These are phyloP conservation scores for Cicer bijugum DNA, from an alignment of 306 rosid species.

Conservation along the genomic window DNA sequence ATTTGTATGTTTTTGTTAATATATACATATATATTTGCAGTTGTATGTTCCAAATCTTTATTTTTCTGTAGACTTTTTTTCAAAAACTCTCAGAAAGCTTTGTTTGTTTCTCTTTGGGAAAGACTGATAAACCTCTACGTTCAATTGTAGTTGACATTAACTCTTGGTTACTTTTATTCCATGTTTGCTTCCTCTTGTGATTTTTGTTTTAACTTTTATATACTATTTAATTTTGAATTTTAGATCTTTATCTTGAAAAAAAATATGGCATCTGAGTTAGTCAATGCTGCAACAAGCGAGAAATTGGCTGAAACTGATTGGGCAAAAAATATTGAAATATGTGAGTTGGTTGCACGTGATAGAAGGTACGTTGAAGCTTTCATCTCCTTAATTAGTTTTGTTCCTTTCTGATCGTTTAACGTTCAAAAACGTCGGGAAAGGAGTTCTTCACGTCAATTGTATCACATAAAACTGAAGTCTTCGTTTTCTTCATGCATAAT, in stretches of 20 bases:
- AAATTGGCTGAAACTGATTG: slow-evolving; percentile 82
- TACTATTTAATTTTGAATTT: slow-evolving; percentile 26
- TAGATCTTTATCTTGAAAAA: slow-evolving; percentile 39
- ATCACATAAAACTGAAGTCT: slow-evolving; percentile 19
- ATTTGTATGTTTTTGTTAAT: slow-evolving; percentile 1
- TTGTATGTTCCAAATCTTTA: neutral
- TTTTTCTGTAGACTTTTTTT: slow-evolving; percentile 11
- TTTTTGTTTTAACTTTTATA: neutral
- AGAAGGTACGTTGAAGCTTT: slow-evolving; percentile 60
- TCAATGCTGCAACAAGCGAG: slow-evolving; percentile 83
- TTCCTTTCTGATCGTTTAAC: slow-evolving; percentile 38
- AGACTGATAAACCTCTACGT: slow-evolving; percentile 25
- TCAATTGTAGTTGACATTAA: slow-evolving; percentile 25
- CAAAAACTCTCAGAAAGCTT: neutral
- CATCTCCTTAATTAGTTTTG: neutral
- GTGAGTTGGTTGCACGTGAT: slow-evolving; percentile 86
- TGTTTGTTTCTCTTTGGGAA: slow-evolving; percentile 21
- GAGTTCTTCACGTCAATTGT: slow-evolving; percentile 22
- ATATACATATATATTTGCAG: slow-evolving; percentile 15
- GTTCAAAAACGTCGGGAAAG: slow-evolving; percentile 32
- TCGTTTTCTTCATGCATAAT: neutral
- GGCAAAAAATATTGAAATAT: slow-evolving; percentile 82
- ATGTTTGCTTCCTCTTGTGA: slow-evolving; percentile 28
- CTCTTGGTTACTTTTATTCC: slow-evolving; percentile 17
- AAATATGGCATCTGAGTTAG: slow-evolving; percentile 89